A percentile compares a stretch with the other conserved stretches of the same genome.
Conservation (phyloP, 2,329 filamentous ascomycete genomes). For the Monosporascus sp. region DNA sequence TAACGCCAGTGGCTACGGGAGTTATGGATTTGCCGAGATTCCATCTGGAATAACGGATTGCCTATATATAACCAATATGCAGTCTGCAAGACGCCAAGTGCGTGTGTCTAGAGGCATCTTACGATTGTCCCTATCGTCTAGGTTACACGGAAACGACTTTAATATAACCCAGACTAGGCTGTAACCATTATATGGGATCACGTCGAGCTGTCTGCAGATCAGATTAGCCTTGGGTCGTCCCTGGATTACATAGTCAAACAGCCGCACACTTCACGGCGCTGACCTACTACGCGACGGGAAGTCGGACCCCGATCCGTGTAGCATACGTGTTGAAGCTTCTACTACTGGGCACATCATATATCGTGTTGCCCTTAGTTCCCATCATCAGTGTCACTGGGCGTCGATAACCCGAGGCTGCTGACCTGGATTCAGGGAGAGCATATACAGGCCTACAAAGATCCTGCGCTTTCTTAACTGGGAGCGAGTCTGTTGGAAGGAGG, state of each 20-base stretch:
- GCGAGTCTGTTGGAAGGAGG: constrained; percentile 4
- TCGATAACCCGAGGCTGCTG: background rate
- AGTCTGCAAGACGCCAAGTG: background rate
- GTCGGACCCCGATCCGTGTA: background rate
- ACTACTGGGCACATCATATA: background rate
- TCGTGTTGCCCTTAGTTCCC: too few species aligned
- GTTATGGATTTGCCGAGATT: background rate
- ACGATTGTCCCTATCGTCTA: background rate
- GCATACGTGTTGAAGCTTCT: background rate
- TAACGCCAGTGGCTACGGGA: background rate
- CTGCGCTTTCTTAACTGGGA: too few species aligned
- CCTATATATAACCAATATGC: background rate
- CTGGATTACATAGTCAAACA: background rate
- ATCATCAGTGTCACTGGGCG: background rate
- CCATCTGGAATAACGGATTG: background rate
- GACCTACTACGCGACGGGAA: background rate
- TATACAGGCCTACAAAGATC: too few species aligned
- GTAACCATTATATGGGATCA: background rate
- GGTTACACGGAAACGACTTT: background rate
- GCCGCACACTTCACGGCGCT: background rate
- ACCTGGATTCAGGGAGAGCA: background rate
- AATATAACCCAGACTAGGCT: background rate
- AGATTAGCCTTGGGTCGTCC: background rate
- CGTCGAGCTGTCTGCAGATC: background rate
- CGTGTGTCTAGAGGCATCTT: background rate